Conservation (phyloP, 805 yeast species). For the Scheffersomyces stipitis region DNA sequence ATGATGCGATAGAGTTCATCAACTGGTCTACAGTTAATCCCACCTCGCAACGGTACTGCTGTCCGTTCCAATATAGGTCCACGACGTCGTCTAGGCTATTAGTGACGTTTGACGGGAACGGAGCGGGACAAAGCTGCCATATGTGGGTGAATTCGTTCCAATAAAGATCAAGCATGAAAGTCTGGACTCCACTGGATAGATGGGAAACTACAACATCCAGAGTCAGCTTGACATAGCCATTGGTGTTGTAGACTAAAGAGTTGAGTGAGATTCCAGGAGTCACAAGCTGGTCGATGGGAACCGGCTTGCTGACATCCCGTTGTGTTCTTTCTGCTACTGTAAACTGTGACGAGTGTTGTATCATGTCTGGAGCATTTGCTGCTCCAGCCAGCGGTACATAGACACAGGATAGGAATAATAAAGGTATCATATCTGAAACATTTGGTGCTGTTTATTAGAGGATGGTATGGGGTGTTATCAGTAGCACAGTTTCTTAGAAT, state of each 20-base stretch:
- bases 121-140: constrained; percentile 60
- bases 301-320: constrained; percentile 29
- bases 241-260: constrained; percentile 24
- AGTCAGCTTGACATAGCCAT: constrained; percentile 19
- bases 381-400: not conserved
- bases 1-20: constrained; percentile 17
- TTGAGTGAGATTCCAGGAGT: constrained; percentile 33
- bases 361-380: constrained; percentile 1
- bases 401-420: constrained; percentile 1
- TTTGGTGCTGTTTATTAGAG: no score
- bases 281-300: constrained; percentile 35
- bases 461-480: no score
- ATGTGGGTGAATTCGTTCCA: constrained; percentile 44
- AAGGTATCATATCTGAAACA: no score
- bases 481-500: no score
- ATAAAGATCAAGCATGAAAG: constrained; percentile 54
- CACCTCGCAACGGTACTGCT: constrained; percentile 27
- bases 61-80: constrained; percentile 26
- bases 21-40: constrained; percentile 23
- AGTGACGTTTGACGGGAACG: constrained; percentile 31
- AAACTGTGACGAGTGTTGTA: constrained; percentile 7
- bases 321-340: constrained; percentile 29
- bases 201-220: constrained; percentile 15
- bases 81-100: constrained; percentile 8
- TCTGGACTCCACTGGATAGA: constrained; percentile 45